phyloP scores from a whole-genome alignment of 1,139 yeast species.

The Saccharomyces hybrid region DNA sequence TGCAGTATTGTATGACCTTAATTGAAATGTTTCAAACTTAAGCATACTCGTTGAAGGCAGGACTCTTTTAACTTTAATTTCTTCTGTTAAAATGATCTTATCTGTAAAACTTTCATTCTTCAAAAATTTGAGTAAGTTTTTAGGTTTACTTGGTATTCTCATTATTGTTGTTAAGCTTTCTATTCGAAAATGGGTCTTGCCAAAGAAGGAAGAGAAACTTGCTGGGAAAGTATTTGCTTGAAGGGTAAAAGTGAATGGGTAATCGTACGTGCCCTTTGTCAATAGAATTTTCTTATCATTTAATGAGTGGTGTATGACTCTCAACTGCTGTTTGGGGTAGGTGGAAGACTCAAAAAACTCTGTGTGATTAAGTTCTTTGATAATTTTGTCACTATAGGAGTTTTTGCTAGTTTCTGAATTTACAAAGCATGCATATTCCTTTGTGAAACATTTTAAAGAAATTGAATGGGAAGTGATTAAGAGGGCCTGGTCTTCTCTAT shows the following conservation, averaged over 20 bases:
- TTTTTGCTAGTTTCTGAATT: slow-evolving; percentile 3
- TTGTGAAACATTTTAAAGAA: slow-evolving; percentile 12
- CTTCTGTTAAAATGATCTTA: slow-evolving; percentile 17
- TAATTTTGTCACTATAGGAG: slow-evolving; percentile 2
- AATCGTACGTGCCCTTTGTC: slow-evolving; percentile 16
- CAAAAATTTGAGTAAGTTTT: background rate
- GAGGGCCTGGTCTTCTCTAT: slow-evolving; percentile 7
- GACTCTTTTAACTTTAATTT: slow-evolving; percentile 15
- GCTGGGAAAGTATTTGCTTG: slow-evolving; percentile 18
- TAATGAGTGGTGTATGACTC: background rate
- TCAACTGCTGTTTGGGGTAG: background rate
- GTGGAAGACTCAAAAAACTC: slow-evolving; percentile 2
- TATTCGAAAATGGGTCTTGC: slow-evolving; percentile 19
- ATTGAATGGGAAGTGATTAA: slow-evolving; percentile 7
- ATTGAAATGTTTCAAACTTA: slow-evolving; percentile 8
- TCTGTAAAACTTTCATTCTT: slow-evolving; percentile 10
- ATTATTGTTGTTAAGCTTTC: slow-evolving; percentile 16
- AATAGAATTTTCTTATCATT: slow-evolving; percentile 4
- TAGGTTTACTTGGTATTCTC: slow-evolving; percentile 2
- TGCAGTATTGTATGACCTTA: background rate
- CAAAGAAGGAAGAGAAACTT: slow-evolving; percentile 13
- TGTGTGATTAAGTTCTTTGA: slow-evolving; percentile 7
- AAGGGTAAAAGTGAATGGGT: slow-evolving; percentile 17
- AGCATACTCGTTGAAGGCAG: slow-evolving; percentile 9
- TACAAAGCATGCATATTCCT: slow-evolving; percentile 11